Evolutionary conservation across 176 grass and related monocot genomes (phyloP).

Genomic region (Rhynchospora tenuis): DNA sequence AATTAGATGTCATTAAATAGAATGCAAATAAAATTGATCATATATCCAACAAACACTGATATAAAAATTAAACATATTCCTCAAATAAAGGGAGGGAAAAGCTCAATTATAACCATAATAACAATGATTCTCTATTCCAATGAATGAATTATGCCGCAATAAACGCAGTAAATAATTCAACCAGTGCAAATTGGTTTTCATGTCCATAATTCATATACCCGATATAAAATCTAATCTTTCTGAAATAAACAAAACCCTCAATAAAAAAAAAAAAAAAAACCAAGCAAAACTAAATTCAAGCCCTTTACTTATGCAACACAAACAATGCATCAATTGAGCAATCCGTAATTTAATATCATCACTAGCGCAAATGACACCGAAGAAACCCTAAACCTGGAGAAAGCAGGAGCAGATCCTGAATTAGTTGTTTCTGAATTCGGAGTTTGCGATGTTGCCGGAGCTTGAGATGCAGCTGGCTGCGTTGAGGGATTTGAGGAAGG

Average conservation of each 20-base stretch:
- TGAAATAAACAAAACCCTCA: not conserved
- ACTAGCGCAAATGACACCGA: not conserved
- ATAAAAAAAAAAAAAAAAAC: not conserved
- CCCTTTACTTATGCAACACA: not conserved
- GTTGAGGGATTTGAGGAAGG: not conserved
- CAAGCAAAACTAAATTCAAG: not conserved
- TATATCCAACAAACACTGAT: not conserved
- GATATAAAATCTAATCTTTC: not conserved
- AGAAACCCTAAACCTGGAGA: not conserved
- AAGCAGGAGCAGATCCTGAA: not conserved
- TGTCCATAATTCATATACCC: not conserved
- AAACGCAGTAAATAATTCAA: not conserved
- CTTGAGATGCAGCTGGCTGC: not conserved
- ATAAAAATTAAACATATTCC: not conserved
- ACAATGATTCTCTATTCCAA: not conserved
- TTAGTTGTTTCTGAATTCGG: not conserved
- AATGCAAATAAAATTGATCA: not conserved
- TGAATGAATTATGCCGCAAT: not conserved
- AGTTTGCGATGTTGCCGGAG: not conserved
- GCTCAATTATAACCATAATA: not conserved
- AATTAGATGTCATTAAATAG: not conserved
- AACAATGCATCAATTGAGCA: conserved; percentile 15
- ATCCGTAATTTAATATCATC: conserved; percentile 1
- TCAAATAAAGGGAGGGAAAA: not conserved
- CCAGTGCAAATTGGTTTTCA: not conserved